Percentiles rank a stretch among this genome's conserved stretches.
Conservation (phyloP, 2,329 filamentous ascomycete species). For the Ciborinia camelliae region DNA sequence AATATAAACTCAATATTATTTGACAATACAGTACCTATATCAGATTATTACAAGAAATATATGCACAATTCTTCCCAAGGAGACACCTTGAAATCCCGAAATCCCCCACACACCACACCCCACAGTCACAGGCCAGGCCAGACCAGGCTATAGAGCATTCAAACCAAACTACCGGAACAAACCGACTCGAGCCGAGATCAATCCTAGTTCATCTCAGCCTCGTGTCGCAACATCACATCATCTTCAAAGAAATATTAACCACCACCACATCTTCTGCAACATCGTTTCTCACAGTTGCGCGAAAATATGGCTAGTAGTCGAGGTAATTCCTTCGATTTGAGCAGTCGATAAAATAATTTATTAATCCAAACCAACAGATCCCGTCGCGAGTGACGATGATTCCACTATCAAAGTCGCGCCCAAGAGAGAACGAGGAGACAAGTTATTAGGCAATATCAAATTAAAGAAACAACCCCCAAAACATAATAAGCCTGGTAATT, state of each 20-base stretch:
- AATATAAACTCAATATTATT: not conserved
- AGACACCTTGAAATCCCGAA: not conserved
- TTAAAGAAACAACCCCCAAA: slow-evolving; percentile 62
- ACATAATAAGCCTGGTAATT: slow-evolving; percentile 65
- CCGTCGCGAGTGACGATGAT: slow-evolving; percentile 47
- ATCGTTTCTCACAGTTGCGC: not conserved
- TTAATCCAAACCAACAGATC: slow-evolving; percentile 19
- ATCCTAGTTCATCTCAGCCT: not conserved
- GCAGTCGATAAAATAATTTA: no score
- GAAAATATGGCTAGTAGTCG: slow-evolving; percentile 8
- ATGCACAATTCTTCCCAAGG: no score
- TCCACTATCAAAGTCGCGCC: slow-evolving; percentile 61
- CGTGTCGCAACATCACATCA: slow-evolving; percentile 10
- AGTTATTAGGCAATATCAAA: slow-evolving; percentile 52
- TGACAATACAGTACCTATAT: no score
- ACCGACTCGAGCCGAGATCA: not conserved
- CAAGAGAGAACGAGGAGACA: slow-evolving; percentile 43
- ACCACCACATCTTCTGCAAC: slow-evolving; percentile 5
- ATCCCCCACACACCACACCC: slow-evolving; percentile 1
- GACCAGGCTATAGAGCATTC: not conserved
- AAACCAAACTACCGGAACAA: not conserved
- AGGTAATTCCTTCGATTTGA: not conserved
- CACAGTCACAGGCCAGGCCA: not conserved
- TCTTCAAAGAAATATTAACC: slow-evolving; percentile 1
- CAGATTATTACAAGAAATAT: not conserved